Evolutionary conservation across 768 basidiomycete species (phyloP).

Genomic region (Podaxis carcinomalis): DNA sequence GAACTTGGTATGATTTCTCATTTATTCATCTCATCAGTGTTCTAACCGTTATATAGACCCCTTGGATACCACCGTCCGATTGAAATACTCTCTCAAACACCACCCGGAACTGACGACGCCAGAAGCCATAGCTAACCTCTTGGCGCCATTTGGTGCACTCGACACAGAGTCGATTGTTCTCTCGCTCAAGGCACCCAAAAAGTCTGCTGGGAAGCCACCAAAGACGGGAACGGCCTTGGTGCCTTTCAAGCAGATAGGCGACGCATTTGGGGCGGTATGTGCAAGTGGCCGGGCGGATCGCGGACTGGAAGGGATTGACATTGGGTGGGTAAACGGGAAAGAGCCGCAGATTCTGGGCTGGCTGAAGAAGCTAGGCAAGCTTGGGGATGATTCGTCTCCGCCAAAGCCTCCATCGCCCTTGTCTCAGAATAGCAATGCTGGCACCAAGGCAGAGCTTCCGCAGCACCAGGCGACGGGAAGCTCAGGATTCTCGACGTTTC

Average conservation of each 20-base stretch:
- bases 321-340: constrained; percentile 68
- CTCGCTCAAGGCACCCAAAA: constrained; percentile 56
- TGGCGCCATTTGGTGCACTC: constrained; percentile 57
- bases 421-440: neutral
- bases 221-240: constrained; percentile 71
- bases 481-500: constrained; percentile 59
- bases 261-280: constrained; percentile 74
- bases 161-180: constrained; percentile 67
- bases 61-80: constrained; percentile 70
- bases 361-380: constrained; percentile 68
- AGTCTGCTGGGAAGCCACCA: constrained; percentile 44
- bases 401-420: constrained; percentile 1
- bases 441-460: constrained; percentile 14
- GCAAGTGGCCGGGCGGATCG: constrained; percentile 47
- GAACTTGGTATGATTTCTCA: constrained; percentile 39
- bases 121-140: constrained; percentile 42
- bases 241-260: constrained; percentile 70
- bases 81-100: constrained; percentile 61
- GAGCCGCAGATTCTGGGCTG: constrained; percentile 72
- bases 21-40: neutral
- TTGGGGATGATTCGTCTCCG: constrained; percentile 18
- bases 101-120: constrained; percentile 55
- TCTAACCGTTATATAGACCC: constrained; percentile 34
- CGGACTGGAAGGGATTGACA: constrained; percentile 59
- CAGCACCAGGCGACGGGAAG: constrained; percentile 27